These are phyloP conservation scores for Taiwanofungus camphoratus DNA, from an alignment of 1,284 basidiomycete genomes.

Conservation along the genomic window DNA sequence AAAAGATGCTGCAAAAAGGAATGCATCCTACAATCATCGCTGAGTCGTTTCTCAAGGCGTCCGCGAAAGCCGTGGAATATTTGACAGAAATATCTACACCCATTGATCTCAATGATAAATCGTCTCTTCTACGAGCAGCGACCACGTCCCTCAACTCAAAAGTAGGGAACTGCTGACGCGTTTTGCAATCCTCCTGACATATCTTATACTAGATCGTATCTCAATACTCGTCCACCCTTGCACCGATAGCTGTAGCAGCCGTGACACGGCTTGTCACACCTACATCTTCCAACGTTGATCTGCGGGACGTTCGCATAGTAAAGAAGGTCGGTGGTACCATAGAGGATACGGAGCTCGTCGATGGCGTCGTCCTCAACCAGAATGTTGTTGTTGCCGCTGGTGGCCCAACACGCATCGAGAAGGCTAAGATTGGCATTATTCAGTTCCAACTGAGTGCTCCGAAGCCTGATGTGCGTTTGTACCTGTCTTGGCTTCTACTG, in stretches of 20 bases:
- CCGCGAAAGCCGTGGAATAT: constrained; percentile 90
- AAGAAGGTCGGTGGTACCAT: constrained; percentile 99
- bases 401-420: constrained; percentile 94
- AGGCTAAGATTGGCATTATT: constrained; percentile 97
- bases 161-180: constrained; percentile 35
- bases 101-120: constrained; percentile 87
- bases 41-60: constrained; percentile 92
- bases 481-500: neutral
- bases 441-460: constrained; percentile 98
- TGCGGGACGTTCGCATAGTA: constrained; percentile 93
- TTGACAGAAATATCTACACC: constrained; percentile 91
- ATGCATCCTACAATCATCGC: constrained; percentile 98
- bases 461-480: constrained; percentile 84
- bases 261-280: constrained; percentile 86
- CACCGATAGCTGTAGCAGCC: constrained; percentile 96
- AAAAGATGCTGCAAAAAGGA: constrained; percentile 95
- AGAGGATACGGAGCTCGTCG: constrained; percentile 96
- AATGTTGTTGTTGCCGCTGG: constrained; percentile 88
- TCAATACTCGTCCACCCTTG: constrained; percentile 96
- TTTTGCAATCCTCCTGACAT: constrained; percentile 2
- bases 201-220: constrained; percentile 80
- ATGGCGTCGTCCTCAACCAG: constrained; percentile 96
- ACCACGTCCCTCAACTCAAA: constrained; percentile 97
- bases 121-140: constrained; percentile 86
- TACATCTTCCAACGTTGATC: constrained; percentile 90